Evolutionary conservation across 495 filamentous ascomycete species (phyloP), one percentile per base, ranked within the genome.

Genomic region (Geopyxis carbonaria): DNA sequence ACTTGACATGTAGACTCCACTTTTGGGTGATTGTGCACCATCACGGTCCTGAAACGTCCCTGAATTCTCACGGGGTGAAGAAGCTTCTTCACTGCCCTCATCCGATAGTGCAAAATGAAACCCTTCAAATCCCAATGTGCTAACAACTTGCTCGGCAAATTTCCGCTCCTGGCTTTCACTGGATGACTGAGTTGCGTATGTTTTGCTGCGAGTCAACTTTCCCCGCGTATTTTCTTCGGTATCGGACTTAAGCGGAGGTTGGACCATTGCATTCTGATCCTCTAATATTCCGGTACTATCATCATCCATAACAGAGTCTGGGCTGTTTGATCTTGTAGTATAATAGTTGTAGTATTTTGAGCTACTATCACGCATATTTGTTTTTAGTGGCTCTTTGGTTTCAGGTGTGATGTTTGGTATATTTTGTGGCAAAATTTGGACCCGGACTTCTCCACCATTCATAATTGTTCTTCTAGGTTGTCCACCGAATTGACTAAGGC

Each of bases 401-500:
- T n/a, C n/a, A n/a, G n/a, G n/a, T n/a, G n/a, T n/a, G n/a, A n/a
- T n/a, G n/a, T n/a, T n/a, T n/a, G n/a, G n/a, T 22, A 22, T 10
- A 10, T 20, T 10, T 39, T 39, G 44, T 10, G 44, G 50, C 22
- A 51, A 36, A 27, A 53, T 53, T 32, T 53, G 44, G 34, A 53
- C 46, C 25, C 50, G 41, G 23, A 53, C 49, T 38, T 53, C 50
- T 13, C 50, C 50, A 25, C 49, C 50, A 8, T 45, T 52, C 40
- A 48, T 53, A 29, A 53, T 25, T 20, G 28, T 45, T 34, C 29
- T 38, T 4, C n/a, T n/a, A n/a, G n/a, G n/a, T n/a, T n/a, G n/a
- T n/a, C n/a, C n/a, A n/a, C n/a, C n/a, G n/a, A n/a, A n/a, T n/a
- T n/a, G n/a, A n/a, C n/a, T n/a, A n/a, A n/a, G n/a, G n/a, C n/a